Base-by-base conservation (phyloP, 176 grass and related monocot genomes). In the Panicum miliaceum region DNA sequence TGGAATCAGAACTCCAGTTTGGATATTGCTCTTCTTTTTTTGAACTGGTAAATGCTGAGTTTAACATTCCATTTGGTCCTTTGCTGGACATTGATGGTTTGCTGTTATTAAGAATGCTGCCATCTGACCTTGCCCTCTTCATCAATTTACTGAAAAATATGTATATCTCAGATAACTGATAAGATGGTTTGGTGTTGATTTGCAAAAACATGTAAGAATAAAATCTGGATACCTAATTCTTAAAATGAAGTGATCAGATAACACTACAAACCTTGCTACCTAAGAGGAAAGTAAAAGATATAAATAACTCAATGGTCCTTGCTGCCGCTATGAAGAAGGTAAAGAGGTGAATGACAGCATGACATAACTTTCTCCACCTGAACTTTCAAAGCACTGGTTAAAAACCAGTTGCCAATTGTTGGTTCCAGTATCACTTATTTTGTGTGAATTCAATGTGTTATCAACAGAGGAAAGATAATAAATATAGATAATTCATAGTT, bases 81-180 rank as follows among this genome's bases (percentile, higher is more conserved):
- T 82, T 88, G 29, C 86, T 86, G 75, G 87, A 86, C 69, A 90
- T 85, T 12, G 58, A 69, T 81, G 68, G 36, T 48, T 89, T 91
- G 34, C 73, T 94, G 42, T 84, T 81, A 60, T 12, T 63, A 87
- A 90, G 85, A 87, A 96, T 94, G 79, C 84, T 95, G 67, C 96
- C 96, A 86, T 96, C 96, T 46, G 96, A 99, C 81, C 86, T 80
- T 70, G 90, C 81, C 81, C 88, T 94, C 95, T 93, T 99, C 45
- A 96, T 89, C 65, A 86, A 75, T 84, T 87, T 92, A 83, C 96
- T 99, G 78, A 84, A 32, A 89, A 84, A 82, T 48, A 91, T 85
- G 84, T 85, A 81, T 57, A 64, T 70, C 8, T 65, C 69, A 59
- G 56, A 29, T 68, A 79, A 85, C 56, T 70, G 52, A 53, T 68